Evolutionary conservation across 805 yeast genomes (phyloP), one percentile per base, ranked within the genome.

Genomic region (Yamadazyma olivae): DNA sequence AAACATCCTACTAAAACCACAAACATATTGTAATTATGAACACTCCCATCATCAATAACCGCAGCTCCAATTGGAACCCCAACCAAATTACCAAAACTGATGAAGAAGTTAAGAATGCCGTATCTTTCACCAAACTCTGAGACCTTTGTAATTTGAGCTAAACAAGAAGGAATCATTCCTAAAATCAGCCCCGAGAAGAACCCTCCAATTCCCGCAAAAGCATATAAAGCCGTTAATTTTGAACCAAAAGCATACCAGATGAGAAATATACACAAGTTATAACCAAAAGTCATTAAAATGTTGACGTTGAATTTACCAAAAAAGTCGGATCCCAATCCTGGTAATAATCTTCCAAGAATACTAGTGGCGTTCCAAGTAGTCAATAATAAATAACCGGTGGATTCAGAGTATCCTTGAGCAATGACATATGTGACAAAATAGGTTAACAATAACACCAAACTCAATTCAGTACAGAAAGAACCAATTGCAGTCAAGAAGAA

Each of bases 341-440:
- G 81, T 4, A 77, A 39, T 12, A 64, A 60, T 30, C 87, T 58
- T 3, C 87, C 85, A 1, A 70, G 41, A 0, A 77, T 57, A 0
- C 85, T 65, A 18, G 59, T 43, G 2, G 62, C 60, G 48, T 74
- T 74, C 49, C 75, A 56, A 17, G 69, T 59, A 2, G 81, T 74
- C 25, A 76, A 49, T 41, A 74, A 53, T 17, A 65, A 46, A 41
- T 69, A 71, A 5, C 75, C 61, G 22, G 57, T 48, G 0, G 75
- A 62, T 36, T 70, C 71, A 1, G 62, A 41, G 45, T 61, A 63
- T 0, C 81, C 81, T 22, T 66, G 68, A 16, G 68, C 57, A 6
- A 75, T 61, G 0, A 81, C 82, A 46, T 77, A 81, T 2, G 81
- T 66, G 1, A 81, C 70, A 36, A 76, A 64, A 51, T 77, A 81